These are phyloP conservation scores for Globisporangium nagaii DNA, from an alignment of 352 stramenopile genomes.

Conservation along the genomic window DNA sequence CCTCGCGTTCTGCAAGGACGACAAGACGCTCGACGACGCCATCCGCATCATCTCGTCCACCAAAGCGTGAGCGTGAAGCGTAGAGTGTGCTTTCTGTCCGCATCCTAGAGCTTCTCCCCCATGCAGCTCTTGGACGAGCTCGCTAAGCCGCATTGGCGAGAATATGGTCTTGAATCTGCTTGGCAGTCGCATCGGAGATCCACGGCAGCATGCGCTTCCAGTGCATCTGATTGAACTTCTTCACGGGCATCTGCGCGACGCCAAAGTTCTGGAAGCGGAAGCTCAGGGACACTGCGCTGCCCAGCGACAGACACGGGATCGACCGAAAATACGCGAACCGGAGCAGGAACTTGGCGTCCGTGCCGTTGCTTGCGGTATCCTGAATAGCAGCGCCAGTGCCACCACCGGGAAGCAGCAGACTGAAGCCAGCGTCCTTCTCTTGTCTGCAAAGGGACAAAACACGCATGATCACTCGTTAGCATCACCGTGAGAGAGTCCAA, in stretches of 20 bases:
- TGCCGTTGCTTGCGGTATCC: slow-evolving; percentile 1
- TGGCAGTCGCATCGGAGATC: slow-evolving; percentile 53
- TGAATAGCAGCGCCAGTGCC: not conserved
- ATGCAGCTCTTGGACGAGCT: no score
- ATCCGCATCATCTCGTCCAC: slow-evolving; percentile 72
- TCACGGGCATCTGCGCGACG: slow-evolving; percentile 49
- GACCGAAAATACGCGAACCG: slow-evolving; percentile 58
- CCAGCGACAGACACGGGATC: slow-evolving; percentile 43
- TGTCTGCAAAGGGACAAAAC: slow-evolving; percentile 9
- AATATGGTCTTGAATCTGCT: slow-evolving; percentile 45
- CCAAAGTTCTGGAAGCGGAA: slow-evolving; percentile 75
- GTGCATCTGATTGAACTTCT: slow-evolving; percentile 84
- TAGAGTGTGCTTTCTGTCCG: not conserved
- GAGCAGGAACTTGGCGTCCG: slow-evolving; percentile 45
- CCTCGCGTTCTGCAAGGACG: slow-evolving; percentile 97
- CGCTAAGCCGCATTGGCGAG: slow-evolving; percentile 15
- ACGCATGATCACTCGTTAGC: not conserved
- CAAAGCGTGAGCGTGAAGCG: slow-evolving; percentile 8
- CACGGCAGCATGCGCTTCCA: slow-evolving; percentile 83
- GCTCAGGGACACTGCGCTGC: slow-evolving; percentile 61
- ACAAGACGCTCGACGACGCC: slow-evolving; percentile 89
- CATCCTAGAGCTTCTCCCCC: no score
- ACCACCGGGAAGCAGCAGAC: slow-evolving; percentile 14
- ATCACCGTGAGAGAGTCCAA: no score
- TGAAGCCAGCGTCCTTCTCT: slow-evolving; percentile 31